Conservation (phyloP, 805 yeast species). For the Yarrowia porcina region DNA sequence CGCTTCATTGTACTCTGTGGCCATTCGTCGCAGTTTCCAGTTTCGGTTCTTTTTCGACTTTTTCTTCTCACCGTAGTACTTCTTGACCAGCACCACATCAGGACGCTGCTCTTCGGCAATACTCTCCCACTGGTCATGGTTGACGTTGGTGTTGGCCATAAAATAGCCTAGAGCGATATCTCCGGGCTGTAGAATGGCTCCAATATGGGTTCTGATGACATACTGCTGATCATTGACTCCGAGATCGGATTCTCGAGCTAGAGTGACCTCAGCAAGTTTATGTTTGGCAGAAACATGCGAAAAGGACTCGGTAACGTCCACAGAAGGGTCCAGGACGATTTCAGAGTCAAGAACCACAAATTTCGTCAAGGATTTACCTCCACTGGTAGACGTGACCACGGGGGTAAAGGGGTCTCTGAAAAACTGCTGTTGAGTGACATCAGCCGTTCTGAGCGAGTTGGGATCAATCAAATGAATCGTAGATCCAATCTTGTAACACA, state of each 20-base stretch:
- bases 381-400: constrained; percentile 50
- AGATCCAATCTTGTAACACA: constrained; percentile 83
- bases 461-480: constrained; percentile 86
- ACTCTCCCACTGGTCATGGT: constrained; percentile 78
- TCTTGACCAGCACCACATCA: constrained; percentile 86
- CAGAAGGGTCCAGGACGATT: constrained; percentile 51
- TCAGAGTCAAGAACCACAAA: constrained; percentile 92
- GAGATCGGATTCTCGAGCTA: constrained; percentile 84
- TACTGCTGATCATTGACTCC: constrained; percentile 81
- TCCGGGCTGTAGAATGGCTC: constrained; percentile 94
- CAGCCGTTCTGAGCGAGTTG: constrained; percentile 70
- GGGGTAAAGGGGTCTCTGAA: constrained; percentile 83
- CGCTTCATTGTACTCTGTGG: constrained; percentile 79
- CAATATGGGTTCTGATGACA: constrained; percentile 86
- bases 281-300: constrained; percentile 75
- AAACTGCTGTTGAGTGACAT: constrained; percentile 63
- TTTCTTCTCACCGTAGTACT: constrained; percentile 75
- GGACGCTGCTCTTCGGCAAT: constrained; percentile 63
- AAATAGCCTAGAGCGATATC: constrained; percentile 93
- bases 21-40: constrained; percentile 97
- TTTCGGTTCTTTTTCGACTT: constrained; percentile 71
- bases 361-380: constrained; percentile 71
- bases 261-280: constrained; percentile 83
- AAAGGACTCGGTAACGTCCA: constrained; percentile 37
- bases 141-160: constrained; percentile 79